phyloP scores from a whole-genome alignment of 805 yeast genomes.

The Metschnikowia hibisci region DNA sequence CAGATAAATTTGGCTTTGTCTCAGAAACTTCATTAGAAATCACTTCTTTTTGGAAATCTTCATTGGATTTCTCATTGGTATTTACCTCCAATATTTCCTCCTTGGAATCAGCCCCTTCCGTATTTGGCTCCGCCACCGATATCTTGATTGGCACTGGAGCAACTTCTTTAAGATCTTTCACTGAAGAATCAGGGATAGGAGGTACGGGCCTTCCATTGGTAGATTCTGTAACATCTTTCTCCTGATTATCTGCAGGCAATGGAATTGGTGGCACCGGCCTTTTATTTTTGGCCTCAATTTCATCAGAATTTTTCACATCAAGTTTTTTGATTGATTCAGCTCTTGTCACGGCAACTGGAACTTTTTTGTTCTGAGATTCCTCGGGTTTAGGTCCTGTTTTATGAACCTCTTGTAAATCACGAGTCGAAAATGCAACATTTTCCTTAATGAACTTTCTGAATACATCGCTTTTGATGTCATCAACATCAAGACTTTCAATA shows the following conservation, averaged over 20 bases:
- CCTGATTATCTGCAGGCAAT: not conserved
- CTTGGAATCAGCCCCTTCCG: no score
- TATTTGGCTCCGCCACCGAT: no score
- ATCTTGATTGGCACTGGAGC: no score
- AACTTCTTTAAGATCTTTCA: no score
- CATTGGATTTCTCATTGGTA: no score
- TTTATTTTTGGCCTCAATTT: not conserved
- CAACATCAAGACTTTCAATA: constrained; percentile 21
- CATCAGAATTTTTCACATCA: not conserved
- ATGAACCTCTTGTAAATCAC: constrained; percentile 1
- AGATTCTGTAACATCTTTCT: not conserved
- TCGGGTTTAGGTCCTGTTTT: not conserved
- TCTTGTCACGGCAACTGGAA: not conserved
- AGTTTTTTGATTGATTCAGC: constrained; percentile 4
- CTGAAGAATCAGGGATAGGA: no score
- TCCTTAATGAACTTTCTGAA: constrained; percentile 13
- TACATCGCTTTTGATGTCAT: constrained; percentile 13
- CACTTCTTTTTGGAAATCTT: no score
- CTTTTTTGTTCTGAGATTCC: not conserved
- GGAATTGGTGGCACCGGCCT: no score
- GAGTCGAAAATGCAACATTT: constrained; percentile 14
- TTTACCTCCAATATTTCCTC: no score
- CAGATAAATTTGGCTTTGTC: no score
- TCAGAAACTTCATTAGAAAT: no score
- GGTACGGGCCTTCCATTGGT: not conserved